These are phyloP conservation scores for Alternaria sp. DNA, from an alignment of 2,329 filamentous ascomycete genomes.

Conservation along the genomic window DNA sequence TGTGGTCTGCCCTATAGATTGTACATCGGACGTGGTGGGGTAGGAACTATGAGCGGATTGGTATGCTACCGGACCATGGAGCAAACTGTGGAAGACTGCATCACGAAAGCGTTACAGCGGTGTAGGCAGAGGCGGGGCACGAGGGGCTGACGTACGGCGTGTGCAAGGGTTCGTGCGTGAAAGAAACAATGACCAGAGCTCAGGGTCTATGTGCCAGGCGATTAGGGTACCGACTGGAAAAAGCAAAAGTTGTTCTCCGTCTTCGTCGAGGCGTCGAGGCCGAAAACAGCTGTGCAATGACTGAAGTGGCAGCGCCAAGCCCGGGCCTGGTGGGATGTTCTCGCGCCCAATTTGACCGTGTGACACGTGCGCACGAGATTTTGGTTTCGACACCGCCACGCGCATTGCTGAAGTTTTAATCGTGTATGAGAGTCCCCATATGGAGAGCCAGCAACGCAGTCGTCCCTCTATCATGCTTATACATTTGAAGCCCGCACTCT, in stretches of 20 bases:
- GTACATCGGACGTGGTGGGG: slow-evolving; percentile 26
- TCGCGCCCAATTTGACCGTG: slow-evolving; percentile 21
- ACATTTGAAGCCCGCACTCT: not conserved
- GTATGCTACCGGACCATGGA: slow-evolving; percentile 46
- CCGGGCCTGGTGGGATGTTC: slow-evolving; percentile 22
- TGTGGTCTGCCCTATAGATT: slow-evolving; percentile 21
- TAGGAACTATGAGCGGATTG: slow-evolving; percentile 16
- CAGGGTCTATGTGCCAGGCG: not conserved
- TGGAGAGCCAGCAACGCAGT: not conserved
- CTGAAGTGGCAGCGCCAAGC: slow-evolving; percentile 24
- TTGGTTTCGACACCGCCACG: not conserved
- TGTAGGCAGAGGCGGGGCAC: slow-evolving; percentile 42
- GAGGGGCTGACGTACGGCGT: slow-evolving; percentile 31
- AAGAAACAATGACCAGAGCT: slow-evolving; percentile 3
- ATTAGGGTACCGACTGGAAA: not conserved
- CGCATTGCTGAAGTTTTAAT: not conserved
- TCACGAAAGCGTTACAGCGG: slow-evolving; percentile 44
- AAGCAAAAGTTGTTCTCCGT: slow-evolving; percentile 1
- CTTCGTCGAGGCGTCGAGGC: slow-evolving; percentile 25
- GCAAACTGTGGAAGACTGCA: slow-evolving; percentile 38
- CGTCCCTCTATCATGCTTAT: not conserved
- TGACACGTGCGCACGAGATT: slow-evolving; percentile 28
- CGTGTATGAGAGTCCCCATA: not conserved
- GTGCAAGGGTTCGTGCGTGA: slow-evolving; percentile 19
- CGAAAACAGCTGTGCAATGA: slow-evolving; percentile 21